Evolutionary conservation across 129 eudicot species (phyloP).

Genomic region (Escallonia herrerae): DNA sequence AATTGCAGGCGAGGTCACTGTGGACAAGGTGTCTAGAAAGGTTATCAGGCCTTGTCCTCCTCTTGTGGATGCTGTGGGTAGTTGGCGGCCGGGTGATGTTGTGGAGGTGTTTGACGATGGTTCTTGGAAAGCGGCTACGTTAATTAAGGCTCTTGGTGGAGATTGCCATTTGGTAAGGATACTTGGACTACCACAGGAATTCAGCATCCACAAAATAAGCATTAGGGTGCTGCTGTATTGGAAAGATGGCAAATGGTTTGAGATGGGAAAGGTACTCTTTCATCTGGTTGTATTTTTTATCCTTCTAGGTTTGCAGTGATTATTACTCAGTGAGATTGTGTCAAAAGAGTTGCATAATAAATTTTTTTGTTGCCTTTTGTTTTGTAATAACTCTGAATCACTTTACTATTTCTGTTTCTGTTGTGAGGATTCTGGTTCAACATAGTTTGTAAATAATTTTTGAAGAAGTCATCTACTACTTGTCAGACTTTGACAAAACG

Average conservation of each 20-base stretch:
- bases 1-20: not conserved
- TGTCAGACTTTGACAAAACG: too few species aligned
- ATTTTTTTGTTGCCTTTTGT: too few species aligned
- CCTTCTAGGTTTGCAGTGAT: too few species aligned
- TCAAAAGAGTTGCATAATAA: slow-evolving; percentile 6
- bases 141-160: slow-evolving; percentile 27
- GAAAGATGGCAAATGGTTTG: slow-evolving; percentile 39
- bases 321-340: not conserved
- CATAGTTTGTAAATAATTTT: too few species aligned
- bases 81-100: slow-evolving; percentile 41
- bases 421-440: too few species aligned
- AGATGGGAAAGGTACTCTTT: slow-evolving; percentile 27
- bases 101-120: slow-evolving; percentile 50
- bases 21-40: slow-evolving; percentile 41
- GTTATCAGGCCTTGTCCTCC: slow-evolving; percentile 53
- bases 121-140: slow-evolving; percentile 46
- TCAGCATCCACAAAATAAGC: slow-evolving; percentile 19
- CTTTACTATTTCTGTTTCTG: too few species aligned
- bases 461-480: too few species aligned
- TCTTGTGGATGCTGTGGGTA: slow-evolving; percentile 4
- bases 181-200: slow-evolving; percentile 28
- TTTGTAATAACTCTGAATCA: too few species aligned
- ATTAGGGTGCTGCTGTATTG: slow-evolving; percentile 34
- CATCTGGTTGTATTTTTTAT: not conserved
- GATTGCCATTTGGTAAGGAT: slow-evolving; percentile 29